Percentiles rank a stretch among this genome's conserved stretches.
These are phyloP conservation scores for Fusarium sp. DNA, from an alignment of 2,329 filamentous ascomycete species.

Conservation along the genomic window DNA sequence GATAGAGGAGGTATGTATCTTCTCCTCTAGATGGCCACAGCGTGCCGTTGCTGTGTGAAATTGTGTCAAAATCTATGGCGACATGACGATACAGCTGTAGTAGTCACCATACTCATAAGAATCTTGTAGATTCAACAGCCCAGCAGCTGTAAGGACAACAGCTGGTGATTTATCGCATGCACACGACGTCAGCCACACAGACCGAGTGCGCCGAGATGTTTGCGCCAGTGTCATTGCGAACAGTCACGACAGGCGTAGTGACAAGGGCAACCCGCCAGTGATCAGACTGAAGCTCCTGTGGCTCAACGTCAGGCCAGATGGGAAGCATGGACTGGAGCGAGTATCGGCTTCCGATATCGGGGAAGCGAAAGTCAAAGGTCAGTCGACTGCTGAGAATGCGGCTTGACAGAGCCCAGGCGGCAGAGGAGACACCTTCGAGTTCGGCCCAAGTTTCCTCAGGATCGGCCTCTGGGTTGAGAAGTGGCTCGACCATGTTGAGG, in stretches of 20 bases:
- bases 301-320: slow-evolving; percentile 59
- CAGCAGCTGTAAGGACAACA: slow-evolving; percentile 2
- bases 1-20: slow-evolving; percentile 5
- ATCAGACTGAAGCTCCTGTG: slow-evolving; percentile 61
- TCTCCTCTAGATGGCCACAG: slow-evolving; percentile 4
- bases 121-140: slow-evolving; percentile 9
- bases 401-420: slow-evolving; percentile 61
- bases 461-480: slow-evolving; percentile 55
- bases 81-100: slow-evolving; percentile 17
- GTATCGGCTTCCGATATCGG: slow-evolving; percentile 65
- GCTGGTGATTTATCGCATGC: slow-evolving; percentile 57
- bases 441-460: slow-evolving; percentile 58
- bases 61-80: slow-evolving; percentile 18
- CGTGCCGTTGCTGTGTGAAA: not conserved
- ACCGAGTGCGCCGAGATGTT: slow-evolving; percentile 61
- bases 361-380: slow-evolving; percentile 64
- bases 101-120: slow-evolving; percentile 21
- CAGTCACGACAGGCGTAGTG: slow-evolving; percentile 67
- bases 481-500: slow-evolving; percentile 55
- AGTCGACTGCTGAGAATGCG: slow-evolving; percentile 61
- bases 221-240: slow-evolving; percentile 64
- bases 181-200: slow-evolving; percentile 62
- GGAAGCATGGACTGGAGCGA: slow-evolving; percentile 62
- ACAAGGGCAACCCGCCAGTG: slow-evolving; percentile 68
- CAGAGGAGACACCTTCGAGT: slow-evolving; percentile 57